Conservation (phyloP, 371 early-diverging fungal genomes). For the Smittium mucronatum region DNA sequence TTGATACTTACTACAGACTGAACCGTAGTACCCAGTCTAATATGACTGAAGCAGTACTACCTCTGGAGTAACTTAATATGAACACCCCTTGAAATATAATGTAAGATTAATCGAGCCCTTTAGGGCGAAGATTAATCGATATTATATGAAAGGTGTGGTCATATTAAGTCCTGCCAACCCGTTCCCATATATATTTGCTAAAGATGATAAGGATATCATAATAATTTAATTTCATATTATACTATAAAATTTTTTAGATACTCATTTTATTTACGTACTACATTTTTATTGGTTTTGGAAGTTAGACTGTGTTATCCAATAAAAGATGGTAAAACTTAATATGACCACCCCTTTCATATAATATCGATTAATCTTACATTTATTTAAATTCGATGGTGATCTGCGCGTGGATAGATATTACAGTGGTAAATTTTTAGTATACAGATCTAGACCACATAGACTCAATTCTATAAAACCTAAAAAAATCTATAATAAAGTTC, state of each 20-base stretch:
- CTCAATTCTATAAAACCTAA: too few species aligned
- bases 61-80: too few species aligned
- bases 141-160: neutral
- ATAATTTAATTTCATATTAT: neutral
- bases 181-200: neutral
- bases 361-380: too few species aligned
- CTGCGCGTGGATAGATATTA: too few species aligned
- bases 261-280: neutral
- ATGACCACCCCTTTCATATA: neutral
- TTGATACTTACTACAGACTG: too few species aligned
- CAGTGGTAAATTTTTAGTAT: too few species aligned
- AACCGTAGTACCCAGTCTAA: too few species aligned
- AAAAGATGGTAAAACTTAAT: neutral
- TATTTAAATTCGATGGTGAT: too few species aligned
- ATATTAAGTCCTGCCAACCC: neutral
- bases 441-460: too few species aligned
- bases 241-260: neutral
- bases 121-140: neutral
- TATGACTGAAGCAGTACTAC: too few species aligned
- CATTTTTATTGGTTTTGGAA: neutral
- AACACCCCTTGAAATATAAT: too few species aligned
- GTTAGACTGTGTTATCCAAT: neutral
- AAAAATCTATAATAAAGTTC: too few species aligned
- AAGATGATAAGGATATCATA: neutral
- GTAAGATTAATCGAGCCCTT: neutral